Evolutionary conservation across 148 eudicot genomes (phyloP), one percentile per base, ranked within the genome.

Genomic region (Pharnaceum exiguum): DNA sequence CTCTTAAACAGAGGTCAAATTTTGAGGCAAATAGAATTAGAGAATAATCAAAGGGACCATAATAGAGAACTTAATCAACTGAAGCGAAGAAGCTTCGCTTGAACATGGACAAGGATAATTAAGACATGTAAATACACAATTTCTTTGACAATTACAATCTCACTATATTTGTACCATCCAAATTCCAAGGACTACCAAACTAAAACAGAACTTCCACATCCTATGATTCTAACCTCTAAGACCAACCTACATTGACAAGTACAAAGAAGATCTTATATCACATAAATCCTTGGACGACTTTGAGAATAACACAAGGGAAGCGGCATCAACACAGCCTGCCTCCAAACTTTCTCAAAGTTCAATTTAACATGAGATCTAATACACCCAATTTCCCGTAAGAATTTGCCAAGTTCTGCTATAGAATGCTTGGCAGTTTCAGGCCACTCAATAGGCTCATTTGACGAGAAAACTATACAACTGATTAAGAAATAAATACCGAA

Each of bases 401-500:
- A 10, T 2, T 5, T 29, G 8, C 46, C 30, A 27, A 18, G 16
- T 17, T 57, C 29, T 30, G 40, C 53, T 45, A 10, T 12, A 28
- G 31, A 61, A 46, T 19, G 17, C 10, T 30, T 31, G 16, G 22
- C 59, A 23, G 30, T 32, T 22, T 57, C 43, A 66, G 57, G 51
- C 57, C 47, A 49, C 47, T 38, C 36, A 63, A 49, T 27, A 0
- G 47, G 33, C 36, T 43, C 64, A 42, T 65, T 31, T 25, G 32
- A 48, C 19, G 40, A 24, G 46, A 70, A 23, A 70, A 49, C 54
- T 63, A 69, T 70, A 63, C 69, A 69, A 7, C 63, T 63, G 59
- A 42, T 40, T 32, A 35, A 46, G 26, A 46, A 65, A 31, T 36
- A 54, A 23, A 55, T 22, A 58, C 42, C n/a, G 45, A 46, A 50